phyloP scores from a whole-genome alignment of 2,329 filamentous ascomycete genomes.

The Tolypocladium nubicola region DNA sequence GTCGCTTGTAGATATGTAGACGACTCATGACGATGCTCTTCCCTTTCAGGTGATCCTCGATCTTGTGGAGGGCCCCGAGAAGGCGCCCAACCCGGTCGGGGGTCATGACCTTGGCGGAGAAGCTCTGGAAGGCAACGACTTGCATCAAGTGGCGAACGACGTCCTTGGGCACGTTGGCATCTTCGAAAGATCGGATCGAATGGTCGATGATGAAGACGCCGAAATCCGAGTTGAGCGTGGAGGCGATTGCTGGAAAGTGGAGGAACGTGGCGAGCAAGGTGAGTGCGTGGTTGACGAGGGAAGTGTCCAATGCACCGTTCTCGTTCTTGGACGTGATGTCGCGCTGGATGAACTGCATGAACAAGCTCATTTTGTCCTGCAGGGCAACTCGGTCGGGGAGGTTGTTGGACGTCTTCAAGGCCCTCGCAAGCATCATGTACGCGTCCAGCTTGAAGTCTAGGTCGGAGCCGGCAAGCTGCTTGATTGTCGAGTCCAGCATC shows the following conservation, averaged over 20 bases:
- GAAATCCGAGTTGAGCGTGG: conserved; percentile 67
- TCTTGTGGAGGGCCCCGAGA: conserved; percentile 57
- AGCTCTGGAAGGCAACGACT: conserved; percentile 70
- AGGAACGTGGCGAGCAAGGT: conserved; percentile 70
- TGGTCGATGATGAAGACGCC: conserved; percentile 72
- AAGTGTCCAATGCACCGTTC: conserved; percentile 49
- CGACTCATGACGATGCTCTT: conserved; percentile 73
- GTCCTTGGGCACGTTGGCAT: conserved; percentile 60
- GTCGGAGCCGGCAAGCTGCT: conserved; percentile 68
- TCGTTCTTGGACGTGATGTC: conserved; percentile 58
- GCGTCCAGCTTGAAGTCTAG: conserved; percentile 69
- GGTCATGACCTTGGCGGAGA: conserved; percentile 64
- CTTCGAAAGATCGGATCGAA: conserved; percentile 62
- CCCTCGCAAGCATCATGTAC: conserved; percentile 68
- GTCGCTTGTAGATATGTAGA: conserved; percentile 65
- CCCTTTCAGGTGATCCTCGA: conserved; percentile 65
- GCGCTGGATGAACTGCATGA: conserved; percentile 74
- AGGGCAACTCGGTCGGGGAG: conserved; percentile 66
- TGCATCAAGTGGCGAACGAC: conserved; percentile 72
- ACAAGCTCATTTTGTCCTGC: conserved; percentile 62
- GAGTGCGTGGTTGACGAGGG: conserved; percentile 66
- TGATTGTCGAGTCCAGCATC: conserved; percentile 77
- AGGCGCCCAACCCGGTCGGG: conserved; percentile 59
- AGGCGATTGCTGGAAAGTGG: conserved; percentile 60
- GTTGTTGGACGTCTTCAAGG: conserved; percentile 72